Percentiles rank a stretch among this genome's conserved stretches.
These are phyloP conservation scores for Pestalotiopsis sp. DNA, from an alignment of 2,329 filamentous ascomycete species.

Conservation along the genomic window DNA sequence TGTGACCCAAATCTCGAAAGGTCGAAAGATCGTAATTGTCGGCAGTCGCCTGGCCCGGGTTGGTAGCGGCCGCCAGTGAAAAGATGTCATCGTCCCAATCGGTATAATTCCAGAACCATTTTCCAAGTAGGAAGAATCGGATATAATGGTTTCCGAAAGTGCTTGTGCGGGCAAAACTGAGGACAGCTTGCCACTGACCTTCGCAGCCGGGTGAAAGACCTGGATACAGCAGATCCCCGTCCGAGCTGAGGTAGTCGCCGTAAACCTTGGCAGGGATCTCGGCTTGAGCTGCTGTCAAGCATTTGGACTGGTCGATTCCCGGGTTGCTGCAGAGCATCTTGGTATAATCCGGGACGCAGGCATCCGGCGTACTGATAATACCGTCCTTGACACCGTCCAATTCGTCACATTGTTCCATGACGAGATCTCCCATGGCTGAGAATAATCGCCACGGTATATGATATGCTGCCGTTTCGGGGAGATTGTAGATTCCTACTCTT, in stretches of 20 bases:
- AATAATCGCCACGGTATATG: conserved; percentile 53
- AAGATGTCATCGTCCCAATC: conserved; percentile 36
- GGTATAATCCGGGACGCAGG: conserved; percentile 48
- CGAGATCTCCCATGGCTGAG: conserved; percentile 37
- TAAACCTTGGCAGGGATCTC: conserved; percentile 35
- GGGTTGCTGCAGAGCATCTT: conserved; percentile 39
- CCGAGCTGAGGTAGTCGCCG: conserved; percentile 25
- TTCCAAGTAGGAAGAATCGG: conserved; percentile 42
- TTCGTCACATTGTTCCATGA: conserved; percentile 53
- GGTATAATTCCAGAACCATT: conserved; percentile 38
- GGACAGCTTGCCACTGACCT: conserved; percentile 33
- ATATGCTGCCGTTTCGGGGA: conserved; percentile 44
- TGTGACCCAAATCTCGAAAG: conserved; percentile 43
- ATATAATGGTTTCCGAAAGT: conserved; percentile 37
- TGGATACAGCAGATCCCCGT: conserved; percentile 41
- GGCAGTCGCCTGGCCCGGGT: conserved; percentile 42
- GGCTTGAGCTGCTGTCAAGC: conserved; percentile 47
- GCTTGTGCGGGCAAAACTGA: conserved; percentile 33
- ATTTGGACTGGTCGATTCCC: conserved; percentile 32
- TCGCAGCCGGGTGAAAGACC: conserved; percentile 53
- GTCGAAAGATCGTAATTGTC: conserved; percentile 40
- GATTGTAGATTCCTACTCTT: conserved; percentile 49
- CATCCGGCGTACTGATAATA: conserved; percentile 49
- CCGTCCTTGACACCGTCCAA: conserved; percentile 52
- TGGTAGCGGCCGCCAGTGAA: conserved; percentile 30